These are phyloP conservation scores for Aspergillus ellipticus DNA, from an alignment of 495 filamentous ascomycete genomes.

Conservation along the genomic window DNA sequence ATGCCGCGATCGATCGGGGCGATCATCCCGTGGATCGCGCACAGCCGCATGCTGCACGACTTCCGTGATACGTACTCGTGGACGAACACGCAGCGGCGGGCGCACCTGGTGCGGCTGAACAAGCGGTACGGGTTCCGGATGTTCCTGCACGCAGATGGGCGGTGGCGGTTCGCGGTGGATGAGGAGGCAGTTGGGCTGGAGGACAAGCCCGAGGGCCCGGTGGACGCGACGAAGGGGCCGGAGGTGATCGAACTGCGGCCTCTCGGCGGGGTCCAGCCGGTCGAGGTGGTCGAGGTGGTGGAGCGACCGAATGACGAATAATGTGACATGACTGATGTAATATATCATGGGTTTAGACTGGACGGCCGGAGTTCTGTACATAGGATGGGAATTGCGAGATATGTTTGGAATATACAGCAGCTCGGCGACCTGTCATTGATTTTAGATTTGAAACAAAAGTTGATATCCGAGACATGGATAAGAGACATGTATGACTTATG, in stretches of 20 bases:
- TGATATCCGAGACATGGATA: too few species aligned
- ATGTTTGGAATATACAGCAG: too few species aligned
- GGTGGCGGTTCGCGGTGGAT: slow-evolving; percentile 38
- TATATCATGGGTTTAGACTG: background rate
- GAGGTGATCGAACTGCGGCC: slow-evolving; percentile 14
- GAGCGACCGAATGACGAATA: slow-evolving; percentile 10
- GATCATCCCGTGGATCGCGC: slow-evolving; percentile 38
- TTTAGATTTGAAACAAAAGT: too few species aligned
- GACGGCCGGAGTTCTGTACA: background rate
- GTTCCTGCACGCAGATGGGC: slow-evolving; percentile 30
- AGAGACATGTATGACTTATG: too few species aligned
- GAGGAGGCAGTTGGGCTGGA: slow-evolving; percentile 25
- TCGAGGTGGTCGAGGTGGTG: too few species aligned
- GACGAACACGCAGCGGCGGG: slow-evolving; percentile 29
- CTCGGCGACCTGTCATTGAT: too few species aligned
- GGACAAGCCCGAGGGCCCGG: background rate
- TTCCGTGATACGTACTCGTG: slow-evolving; percentile 33
- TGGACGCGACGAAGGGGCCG: slow-evolving; percentile 7
- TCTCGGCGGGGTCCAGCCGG: background rate
- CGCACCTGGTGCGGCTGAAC: slow-evolving; percentile 25
- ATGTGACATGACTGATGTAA: slow-evolving; percentile 6
- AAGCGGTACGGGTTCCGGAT: slow-evolving; percentile 38
- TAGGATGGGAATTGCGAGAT: background rate
- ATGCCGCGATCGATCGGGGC: slow-evolving; percentile 40
- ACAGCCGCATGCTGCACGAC: slow-evolving; percentile 38